Conservation (phyloP, 2,329 filamentous ascomycete species). For the Penicillium sp. region DNA sequence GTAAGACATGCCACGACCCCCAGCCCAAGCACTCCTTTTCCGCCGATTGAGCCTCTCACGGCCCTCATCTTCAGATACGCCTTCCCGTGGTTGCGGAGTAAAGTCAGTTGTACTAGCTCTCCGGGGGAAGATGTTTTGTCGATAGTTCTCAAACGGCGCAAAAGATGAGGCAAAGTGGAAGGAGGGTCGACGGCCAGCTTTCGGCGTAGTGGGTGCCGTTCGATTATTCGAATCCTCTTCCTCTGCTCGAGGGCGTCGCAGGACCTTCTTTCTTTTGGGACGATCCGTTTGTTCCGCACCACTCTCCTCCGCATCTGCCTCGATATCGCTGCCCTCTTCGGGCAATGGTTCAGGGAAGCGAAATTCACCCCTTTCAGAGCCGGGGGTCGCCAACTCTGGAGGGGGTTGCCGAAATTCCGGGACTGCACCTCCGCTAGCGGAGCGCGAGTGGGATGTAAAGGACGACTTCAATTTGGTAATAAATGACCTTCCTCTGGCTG, state of each 20-base stretch:
- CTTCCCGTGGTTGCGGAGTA: conserved; percentile 58
- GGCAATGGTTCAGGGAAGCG: conserved; percentile 56
- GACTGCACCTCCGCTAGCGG: conserved; percentile 48
- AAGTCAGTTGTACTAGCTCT: conserved; percentile 66
- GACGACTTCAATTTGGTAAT: conserved; percentile 75
- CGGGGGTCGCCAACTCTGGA: conserved; percentile 45
- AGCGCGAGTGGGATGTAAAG: conserved; percentile 51
- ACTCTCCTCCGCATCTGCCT: conserved; percentile 82
- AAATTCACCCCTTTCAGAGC: conserved; percentile 50
- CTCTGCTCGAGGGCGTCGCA: conserved; percentile 59
- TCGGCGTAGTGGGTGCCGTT: conserved; percentile 68
- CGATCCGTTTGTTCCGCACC: conserved; percentile 67
- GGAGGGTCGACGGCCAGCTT: conserved; percentile 41
- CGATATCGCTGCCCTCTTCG: conserved; percentile 67
- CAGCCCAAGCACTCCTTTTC: conserved; percentile 59
- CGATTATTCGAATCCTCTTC: conserved; percentile 51
- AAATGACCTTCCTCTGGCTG: conserved; percentile 62
- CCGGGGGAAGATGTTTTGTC: conserved; percentile 57
- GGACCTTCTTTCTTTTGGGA: conserved; percentile 59
- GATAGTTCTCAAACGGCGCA: conserved; percentile 46
- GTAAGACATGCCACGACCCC: conserved; percentile 48
- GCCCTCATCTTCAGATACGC: conserved; percentile 74
- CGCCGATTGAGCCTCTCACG: conserved; percentile 63
- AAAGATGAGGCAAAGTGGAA: conserved; percentile 49
- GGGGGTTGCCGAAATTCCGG: conserved; percentile 41